A percentile compares a stretch with the other conserved stretches of the same genome.
Evolutionary conservation across 1,139 yeast species (phyloP).

Genomic region (Magnusiomyces paraingens): DNA sequence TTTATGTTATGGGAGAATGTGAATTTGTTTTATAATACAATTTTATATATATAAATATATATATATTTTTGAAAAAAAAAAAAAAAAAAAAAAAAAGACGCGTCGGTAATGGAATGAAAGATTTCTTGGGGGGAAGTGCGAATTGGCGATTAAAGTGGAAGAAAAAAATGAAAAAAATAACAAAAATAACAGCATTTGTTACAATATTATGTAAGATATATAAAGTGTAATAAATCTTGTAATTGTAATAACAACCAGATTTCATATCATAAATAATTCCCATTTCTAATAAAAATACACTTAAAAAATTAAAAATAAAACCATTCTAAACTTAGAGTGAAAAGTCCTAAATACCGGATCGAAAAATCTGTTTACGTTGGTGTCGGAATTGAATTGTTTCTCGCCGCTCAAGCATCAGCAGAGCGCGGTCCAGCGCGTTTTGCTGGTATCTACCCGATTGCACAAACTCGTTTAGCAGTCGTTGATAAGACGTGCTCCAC

Average conservation of each 20-base stretch:
- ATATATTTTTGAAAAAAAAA: background rate
- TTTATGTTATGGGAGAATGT: no score
- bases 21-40: no score
- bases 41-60: background rate
- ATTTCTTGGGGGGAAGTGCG: no score
- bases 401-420: constrained; percentile 74
- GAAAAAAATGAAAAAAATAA: no score
- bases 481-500: constrained; percentile 87
- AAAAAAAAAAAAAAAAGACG: background rate
- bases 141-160: no score
- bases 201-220: no score
- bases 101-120: background rate
- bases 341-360: constrained; percentile 56
- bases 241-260: no score
- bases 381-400: constrained; percentile 83
- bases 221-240: no score
- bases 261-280: background rate
- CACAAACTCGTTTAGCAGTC: constrained; percentile 79
- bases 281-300: background rate
- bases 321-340: no score
- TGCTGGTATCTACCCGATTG: constrained; percentile 38
- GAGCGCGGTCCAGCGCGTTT: constrained; percentile 76
- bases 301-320: background rate
- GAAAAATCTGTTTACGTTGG: constrained; percentile 78
- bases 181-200: no score